A percentile compares a stretch with the other conserved stretches of the same genome.
phyloP scores from a whole-genome alignment of 192 early-diverging fungal species.

The Coemansia sp. region DNA sequence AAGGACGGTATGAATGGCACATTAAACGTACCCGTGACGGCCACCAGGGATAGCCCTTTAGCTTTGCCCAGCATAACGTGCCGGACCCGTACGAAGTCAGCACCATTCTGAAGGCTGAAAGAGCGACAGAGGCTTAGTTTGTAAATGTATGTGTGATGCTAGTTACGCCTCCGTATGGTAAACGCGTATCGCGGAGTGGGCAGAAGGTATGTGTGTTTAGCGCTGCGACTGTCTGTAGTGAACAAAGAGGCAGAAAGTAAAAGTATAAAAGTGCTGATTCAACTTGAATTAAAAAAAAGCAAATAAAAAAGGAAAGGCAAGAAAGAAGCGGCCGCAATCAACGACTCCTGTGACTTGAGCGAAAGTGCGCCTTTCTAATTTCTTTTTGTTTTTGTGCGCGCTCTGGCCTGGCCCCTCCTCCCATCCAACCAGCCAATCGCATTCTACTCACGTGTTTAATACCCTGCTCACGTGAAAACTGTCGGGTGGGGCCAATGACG shows the following conservation, averaged over 20 bases:
- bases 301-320: neutral
- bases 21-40: conserved; percentile 53
- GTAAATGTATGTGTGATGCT: neutral
- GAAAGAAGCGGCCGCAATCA: conserved; percentile 8
- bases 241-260: neutral
- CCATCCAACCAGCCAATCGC: conserved; percentile 8
- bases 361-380: conserved; percentile 4
- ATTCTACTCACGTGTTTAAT: neutral
- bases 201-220: neutral
- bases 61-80: conserved; percentile 60
- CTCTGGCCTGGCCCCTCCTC: conserved; percentile 9
- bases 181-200: neutral
- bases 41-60: conserved; percentile 62
- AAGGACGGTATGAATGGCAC: conserved; percentile 15
- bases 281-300: conserved; percentile 3
- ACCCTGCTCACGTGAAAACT: conserved; percentile 19
- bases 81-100: conserved; percentile 49
- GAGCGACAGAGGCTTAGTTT: neutral
- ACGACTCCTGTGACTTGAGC: neutral
- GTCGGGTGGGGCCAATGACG: neutral
- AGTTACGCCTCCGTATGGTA: neutral
- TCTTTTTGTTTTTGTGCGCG: conserved; percentile 1
- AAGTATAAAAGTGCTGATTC: neutral
- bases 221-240: neutral
- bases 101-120: conserved; percentile 33